phyloP scores from a whole-genome alignment of 2,329 filamentous ascomycete species.

The Sporothrix phasma region DNA sequence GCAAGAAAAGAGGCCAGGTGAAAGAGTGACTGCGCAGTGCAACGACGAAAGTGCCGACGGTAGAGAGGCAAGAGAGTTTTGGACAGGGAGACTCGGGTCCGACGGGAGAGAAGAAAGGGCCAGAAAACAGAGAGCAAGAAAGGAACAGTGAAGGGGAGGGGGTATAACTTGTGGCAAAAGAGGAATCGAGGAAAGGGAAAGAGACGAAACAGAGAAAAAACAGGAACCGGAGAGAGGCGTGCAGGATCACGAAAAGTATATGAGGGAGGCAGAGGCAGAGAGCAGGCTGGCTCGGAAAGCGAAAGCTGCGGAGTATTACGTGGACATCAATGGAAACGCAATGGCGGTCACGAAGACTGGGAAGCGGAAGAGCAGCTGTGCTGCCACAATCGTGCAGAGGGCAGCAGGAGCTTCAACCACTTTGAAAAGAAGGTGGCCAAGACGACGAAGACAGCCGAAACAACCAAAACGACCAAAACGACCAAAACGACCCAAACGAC shows the following conservation, averaged over 20 bases:
- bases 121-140: background rate
- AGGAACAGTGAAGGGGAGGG: background rate
- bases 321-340: slow-evolving; percentile 10
- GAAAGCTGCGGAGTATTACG: background rate
- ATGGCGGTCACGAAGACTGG: background rate
- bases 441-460: background rate
- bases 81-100: background rate
- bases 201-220: slow-evolving; percentile 27
- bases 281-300: slow-evolving; percentile 29
- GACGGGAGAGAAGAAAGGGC: slow-evolving; percentile 20
- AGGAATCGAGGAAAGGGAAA: slow-evolving; percentile 33
- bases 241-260: slow-evolving; percentile 42
- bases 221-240: slow-evolving; percentile 34
- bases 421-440: background rate
- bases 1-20: slow-evolving; percentile 30
- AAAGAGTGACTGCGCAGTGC: slow-evolving; percentile 40
- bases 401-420: background rate
- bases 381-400: background rate
- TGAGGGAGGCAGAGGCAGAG: slow-evolving; percentile 29
- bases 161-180: slow-evolving; percentile 30
- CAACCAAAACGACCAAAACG: too few relatives aligned
- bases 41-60: background rate
- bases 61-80: slow-evolving; percentile 18
- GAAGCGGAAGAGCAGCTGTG: background rate
- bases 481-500: slow-evolving; percentile 8